These are phyloP conservation scores for Geranium incanum DNA, from an alignment of 441 rosid genomes.

Conservation along the genomic window DNA sequence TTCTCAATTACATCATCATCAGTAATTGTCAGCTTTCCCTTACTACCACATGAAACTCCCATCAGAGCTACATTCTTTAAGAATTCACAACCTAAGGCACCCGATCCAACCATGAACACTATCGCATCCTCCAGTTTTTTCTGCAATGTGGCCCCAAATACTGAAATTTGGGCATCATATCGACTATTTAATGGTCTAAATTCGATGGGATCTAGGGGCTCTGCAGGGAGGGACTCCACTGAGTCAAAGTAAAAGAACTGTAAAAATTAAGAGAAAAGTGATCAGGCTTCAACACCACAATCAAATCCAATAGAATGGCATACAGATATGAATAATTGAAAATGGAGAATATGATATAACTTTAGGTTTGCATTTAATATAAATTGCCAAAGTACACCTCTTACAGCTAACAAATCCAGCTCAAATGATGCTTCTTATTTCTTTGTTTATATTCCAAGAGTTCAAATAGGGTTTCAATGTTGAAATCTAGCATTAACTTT, in stretches of 20 bases:
- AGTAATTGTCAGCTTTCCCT: constrained; percentile 71
- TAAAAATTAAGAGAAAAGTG: constrained; percentile 19
- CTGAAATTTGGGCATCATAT: constrained; percentile 84
- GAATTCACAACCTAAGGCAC: constrained; percentile 91
- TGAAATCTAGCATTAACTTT: background rate
- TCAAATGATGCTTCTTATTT: background rate
- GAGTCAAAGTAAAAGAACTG: constrained; percentile 94
- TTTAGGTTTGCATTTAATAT: background rate
- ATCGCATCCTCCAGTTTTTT: constrained; percentile 74
- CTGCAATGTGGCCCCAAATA: constrained; percentile 77
- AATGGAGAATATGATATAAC: background rate
- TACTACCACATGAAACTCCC: constrained; percentile 75
- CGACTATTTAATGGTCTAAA: constrained; percentile 60
- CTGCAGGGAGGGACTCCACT: constrained; percentile 72
- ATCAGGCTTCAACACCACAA: constrained; percentile 16
- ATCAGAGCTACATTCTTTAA: constrained; percentile 80
- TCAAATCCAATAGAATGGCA: background rate
- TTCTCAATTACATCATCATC: constrained; percentile 92
- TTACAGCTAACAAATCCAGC: background rate
- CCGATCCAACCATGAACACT: constrained; percentile 76
- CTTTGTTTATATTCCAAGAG: background rate
- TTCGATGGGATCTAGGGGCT: constrained; percentile 54
- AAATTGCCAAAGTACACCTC: background rate
- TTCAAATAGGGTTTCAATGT: background rate
- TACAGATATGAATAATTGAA: background rate